Base-by-base conservation (phyloP, 1,284 basidiomycete species). In the Amylostereum chailletii region DNA sequence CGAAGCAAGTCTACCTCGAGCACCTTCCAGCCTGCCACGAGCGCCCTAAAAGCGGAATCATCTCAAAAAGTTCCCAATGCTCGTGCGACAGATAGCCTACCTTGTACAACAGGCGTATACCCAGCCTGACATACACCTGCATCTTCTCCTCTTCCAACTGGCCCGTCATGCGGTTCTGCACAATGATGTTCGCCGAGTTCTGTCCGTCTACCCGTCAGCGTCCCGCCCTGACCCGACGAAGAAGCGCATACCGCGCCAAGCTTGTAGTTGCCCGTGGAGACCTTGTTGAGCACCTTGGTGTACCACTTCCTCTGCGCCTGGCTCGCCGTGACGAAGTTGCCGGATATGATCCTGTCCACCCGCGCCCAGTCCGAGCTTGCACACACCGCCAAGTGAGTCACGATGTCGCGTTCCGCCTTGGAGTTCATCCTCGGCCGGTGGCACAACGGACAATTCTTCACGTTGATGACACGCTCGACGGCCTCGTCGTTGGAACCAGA, bases 231-330 rank as follows among this genome's bases (percentile, higher is more conserved):
- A 38, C 4, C 45, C 26, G 36, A 42, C 44, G 38, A 32, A 44
- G 50, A 54, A 61, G 19, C 4, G 76, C 85, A 53, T 56, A 89
- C 87, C 55, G 94, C 94, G 5, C 94, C 94, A 32, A 97, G 77
- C 56, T 80, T 83, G 69, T 98, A 97, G 54, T 87, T 77, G 1
- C 94, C 94, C 53, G 79, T 77, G 0, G 86, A 86, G 2, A 95
- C 81, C 69, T 92, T 92, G 46, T 79, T 76, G 53, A 96, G 75
- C 40, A 96, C 77, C 70, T 90, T 94, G 51, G 90, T 93, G 60
- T 94, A 88, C 85, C 92, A 96, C 69, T 99, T 99, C 60, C 95
- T 76, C 69, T 97, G 94, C 48, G 96, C 95, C 69, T 99, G 95
- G 56, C 78, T 85, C 10, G 90, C 88, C 0, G 95, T 99, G 1